Base-by-base conservation (phyloP, 202 grass and related monocot genomes). In the Cymbopogon flexuosus region DNA sequence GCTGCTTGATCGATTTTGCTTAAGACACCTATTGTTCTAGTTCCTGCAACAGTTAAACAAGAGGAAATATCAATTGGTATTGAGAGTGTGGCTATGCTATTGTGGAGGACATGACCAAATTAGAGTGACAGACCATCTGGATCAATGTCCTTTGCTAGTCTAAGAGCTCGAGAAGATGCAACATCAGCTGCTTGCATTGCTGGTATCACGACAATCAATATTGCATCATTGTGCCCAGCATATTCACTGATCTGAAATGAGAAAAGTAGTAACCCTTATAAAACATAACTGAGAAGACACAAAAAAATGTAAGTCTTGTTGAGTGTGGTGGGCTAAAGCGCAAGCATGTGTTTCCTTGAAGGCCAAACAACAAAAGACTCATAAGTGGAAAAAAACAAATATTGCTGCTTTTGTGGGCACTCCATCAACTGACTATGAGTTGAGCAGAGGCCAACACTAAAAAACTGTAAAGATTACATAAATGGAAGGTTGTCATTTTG, bases 1-100 rank as follows among this genome's bases (percentile, higher is more conserved):
- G 92, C 84, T 37, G 89, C 90, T 84, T 97, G 95, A 87, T 97
- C 95, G 9, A 97, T 91, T 83, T 97, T 97, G 88, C 95, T 97
- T 60, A 97, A 84, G 39, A 97, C 84, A 31, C 95, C 95, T 80
- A 97, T 90, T 81, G 95, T 97, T 89, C 95, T 94, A 34, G 92
- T 97, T 78, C 95, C 95, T 97, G 79, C 70, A 92, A 70, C 68
- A 87, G 79, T 19, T 75, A 29, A 77, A 66, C 56, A 77, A 84
- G 60, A 84, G 72, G 3, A 76, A 65, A 85, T 47, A 68, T 81
- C 41, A 74, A 70, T 80, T 70, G 6, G 37, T 45, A 80, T 37
- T 11, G 21, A 78, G 5, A 63, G 46, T 36, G 22, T 82, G 54
- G 13, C 1, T 31, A 68, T 79, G 36, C 5, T 54, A 49, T 64